These are phyloP conservation scores for Darksidea phi DNA, from an alignment of 495 filamentous ascomycete genomes.

Conservation along the genomic window DNA sequence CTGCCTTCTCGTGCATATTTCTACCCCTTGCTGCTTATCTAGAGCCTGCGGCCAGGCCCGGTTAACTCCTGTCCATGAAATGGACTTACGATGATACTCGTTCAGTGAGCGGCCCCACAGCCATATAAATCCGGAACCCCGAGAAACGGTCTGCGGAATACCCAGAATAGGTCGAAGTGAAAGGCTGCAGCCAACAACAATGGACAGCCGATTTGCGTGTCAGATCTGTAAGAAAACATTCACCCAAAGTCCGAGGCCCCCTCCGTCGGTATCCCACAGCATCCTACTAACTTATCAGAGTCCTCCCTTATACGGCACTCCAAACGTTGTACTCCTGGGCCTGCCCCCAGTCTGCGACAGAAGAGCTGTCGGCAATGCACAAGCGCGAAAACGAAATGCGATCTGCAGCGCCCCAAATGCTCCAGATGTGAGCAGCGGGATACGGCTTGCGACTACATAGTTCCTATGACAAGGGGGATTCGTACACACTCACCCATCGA, in stretches of 20 bases:
- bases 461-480: constrained; percentile 27
- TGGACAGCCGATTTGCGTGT: constrained; percentile 19
- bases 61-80: not conserved
- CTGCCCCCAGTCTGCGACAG: constrained; percentile 28
- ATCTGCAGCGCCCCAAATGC: constrained; percentile 44
- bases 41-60: not conserved
- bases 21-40: no score
- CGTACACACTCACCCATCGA: not conserved
- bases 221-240: constrained; percentile 29
- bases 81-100: not conserved
- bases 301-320: constrained; percentile 41
- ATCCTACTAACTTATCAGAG: constrained; percentile 26
- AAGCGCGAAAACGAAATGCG: constrained; percentile 45
- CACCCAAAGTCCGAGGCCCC: constrained; percentile 26
- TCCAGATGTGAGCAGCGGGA: constrained; percentile 42
- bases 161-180: no score
- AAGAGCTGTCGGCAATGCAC: constrained; percentile 47
- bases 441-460: constrained; percentile 40
- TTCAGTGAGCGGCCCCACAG: not conserved
- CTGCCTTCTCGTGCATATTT: no score
- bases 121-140: not conserved
- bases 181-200: not conserved
- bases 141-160: not conserved
- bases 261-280: not conserved
- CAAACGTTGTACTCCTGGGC: constrained; percentile 33